Conservation (phyloP, 805 yeast species). For the Pichia nakasei region DNA sequence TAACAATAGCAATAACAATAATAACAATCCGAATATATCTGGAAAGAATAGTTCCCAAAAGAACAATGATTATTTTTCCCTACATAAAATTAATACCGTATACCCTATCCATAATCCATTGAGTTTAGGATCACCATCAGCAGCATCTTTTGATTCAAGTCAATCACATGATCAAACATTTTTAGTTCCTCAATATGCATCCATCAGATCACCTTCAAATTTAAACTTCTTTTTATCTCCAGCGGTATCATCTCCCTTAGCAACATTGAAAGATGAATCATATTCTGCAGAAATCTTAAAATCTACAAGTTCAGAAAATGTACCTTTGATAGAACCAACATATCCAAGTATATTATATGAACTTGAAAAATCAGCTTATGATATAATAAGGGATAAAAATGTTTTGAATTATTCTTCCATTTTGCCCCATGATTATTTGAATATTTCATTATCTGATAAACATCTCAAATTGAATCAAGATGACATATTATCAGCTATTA, state of each 20-base stretch:
- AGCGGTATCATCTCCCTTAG: slow-evolving; percentile 1
- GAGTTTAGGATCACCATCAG: not conserved
- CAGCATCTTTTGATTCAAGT: not conserved
- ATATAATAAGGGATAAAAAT: not conserved
- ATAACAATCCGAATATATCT: too few species aligned
- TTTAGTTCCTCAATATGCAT: not conserved
- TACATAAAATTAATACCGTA: not conserved
- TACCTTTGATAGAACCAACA: not conserved
- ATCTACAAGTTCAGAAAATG: not conserved
- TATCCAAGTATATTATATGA: slow-evolving; percentile 2
- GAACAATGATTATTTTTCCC: not conserved
- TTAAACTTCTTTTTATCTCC: slow-evolving; percentile 3
- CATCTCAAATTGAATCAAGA: not conserved
- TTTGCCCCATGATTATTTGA: slow-evolving; percentile 10
- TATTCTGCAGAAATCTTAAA: not conserved
- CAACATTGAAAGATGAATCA: not conserved
- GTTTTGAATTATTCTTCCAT: not conserved
- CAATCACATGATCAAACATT: not conserved
- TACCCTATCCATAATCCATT: not conserved
- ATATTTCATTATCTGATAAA: slow-evolving; percentile 3
- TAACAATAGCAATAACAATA: too few species aligned
- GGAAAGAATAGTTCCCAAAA: not conserved
- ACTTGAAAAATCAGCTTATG: slow-evolving; percentile 1
- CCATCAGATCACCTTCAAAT: not conserved
- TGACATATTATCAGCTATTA: not conserved